phyloP scores from a whole-genome alignment of 345 rosid species.

The Eucalyptus regnans region DNA sequence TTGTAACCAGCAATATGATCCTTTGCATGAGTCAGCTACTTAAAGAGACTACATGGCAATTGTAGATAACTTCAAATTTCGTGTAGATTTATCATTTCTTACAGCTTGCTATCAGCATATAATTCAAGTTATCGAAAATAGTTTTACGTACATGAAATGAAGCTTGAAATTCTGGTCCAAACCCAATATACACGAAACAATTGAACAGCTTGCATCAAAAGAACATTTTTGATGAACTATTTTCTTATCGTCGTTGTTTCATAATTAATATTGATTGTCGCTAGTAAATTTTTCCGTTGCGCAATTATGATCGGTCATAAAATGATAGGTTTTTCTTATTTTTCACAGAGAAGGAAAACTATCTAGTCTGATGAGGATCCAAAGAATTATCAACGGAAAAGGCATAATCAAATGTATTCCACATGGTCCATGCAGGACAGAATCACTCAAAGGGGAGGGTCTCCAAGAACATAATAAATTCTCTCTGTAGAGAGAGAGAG shows the following conservation, averaged over 20 bases:
- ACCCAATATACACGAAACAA: not conserved
- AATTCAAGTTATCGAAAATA: not conserved
- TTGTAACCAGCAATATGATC: not conserved
- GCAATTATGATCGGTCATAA: not conserved
- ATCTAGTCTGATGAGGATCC: not conserved
- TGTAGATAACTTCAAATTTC: not conserved
- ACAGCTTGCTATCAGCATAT: not conserved
- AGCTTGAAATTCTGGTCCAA: not conserved
- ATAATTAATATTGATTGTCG: not conserved
- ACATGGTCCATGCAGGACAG: not conserved
- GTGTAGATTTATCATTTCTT: not conserved
- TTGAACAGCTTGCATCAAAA: not conserved
- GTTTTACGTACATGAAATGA: not conserved
- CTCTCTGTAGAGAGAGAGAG: not conserved
- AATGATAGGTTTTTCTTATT: not conserved
- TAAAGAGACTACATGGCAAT: not conserved
- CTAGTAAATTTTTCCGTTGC: not conserved
- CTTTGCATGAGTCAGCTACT: not conserved
- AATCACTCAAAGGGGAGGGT: not conserved
- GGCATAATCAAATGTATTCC: not conserved
- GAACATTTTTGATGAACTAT: not conserved
- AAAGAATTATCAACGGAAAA: not conserved
- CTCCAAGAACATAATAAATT: not conserved
- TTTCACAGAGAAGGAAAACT: not conserved
- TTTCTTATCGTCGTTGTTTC: not conserved